Percentiles rank a stretch among this genome's conserved stretches.
phyloP scores from a whole-genome alignment of 345 rosid species.

The Abelmoschus esculentus region DNA sequence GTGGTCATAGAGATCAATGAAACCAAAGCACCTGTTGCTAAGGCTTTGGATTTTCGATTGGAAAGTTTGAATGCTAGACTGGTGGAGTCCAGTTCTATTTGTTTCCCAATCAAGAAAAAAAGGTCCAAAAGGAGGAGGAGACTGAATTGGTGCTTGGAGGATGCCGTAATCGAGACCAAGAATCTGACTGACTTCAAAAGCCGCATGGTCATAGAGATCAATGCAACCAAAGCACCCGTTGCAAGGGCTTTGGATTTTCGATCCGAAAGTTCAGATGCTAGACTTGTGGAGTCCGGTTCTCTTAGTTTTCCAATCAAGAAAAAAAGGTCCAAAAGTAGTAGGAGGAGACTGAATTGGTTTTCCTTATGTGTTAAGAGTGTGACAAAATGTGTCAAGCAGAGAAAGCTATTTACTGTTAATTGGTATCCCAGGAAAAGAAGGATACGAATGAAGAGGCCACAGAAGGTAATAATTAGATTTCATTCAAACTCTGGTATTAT shows the following conservation, averaged over 20 bases:
- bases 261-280: too few relatives aligned
- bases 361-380: neutral
- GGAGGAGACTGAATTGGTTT: constrained; percentile 7
- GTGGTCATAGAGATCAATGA: neutral
- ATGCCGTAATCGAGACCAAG: too few relatives aligned
- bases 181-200: too few relatives aligned
- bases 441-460: neutral
- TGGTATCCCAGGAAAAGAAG: neutral
- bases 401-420: neutral
- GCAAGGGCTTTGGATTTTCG: too few relatives aligned
- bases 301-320: neutral
- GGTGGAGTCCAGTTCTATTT: neutral
- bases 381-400: neutral
- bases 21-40: neutral
- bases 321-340: constrained; percentile 15
- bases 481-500: neutral
- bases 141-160: too few relatives aligned
- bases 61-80: neutral
- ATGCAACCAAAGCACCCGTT: too few relatives aligned
- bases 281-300: too few relatives aligned
- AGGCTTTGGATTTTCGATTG: constrained; percentile 7
- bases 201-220: too few relatives aligned
- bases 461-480: neutral
- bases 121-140: too few relatives aligned
- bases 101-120: neutral